Conservation (phyloP, 306 rosid species). For the Erythrophleum fordii region DNA sequence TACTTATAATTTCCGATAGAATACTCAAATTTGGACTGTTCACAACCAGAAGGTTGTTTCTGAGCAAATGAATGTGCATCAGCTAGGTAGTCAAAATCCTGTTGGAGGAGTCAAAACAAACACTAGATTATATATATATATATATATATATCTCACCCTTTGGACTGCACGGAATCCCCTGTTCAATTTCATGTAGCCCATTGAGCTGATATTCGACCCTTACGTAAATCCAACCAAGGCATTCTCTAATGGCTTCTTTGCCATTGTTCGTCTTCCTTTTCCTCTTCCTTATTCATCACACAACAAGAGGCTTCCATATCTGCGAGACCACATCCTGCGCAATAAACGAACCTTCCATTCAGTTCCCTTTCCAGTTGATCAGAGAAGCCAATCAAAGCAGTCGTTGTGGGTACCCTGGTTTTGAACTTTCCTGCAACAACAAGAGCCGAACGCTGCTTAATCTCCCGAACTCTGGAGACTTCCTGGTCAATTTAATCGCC, state of each 20-base stretch:
- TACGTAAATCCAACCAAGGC: neutral
- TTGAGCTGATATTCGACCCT: too few relatives aligned
- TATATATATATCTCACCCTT: too few relatives aligned
- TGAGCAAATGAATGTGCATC: neutral
- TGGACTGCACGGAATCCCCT: too few relatives aligned
- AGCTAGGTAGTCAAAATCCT: neutral
- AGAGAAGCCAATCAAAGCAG: neutral
- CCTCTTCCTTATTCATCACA: neutral
- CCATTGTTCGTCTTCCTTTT: neutral
- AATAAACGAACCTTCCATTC: neutral
- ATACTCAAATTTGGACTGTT: neutral
- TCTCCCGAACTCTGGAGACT: conserved; percentile 24
- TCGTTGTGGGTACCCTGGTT: conserved; percentile 11
- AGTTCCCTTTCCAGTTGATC: conserved; percentile 5
- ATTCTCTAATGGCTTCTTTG: neutral
- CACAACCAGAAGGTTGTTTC: neutral
- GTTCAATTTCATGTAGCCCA: neutral
- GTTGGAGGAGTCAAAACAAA: neutral
- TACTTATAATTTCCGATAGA: neutral
- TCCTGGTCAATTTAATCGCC: conserved; percentile 6
- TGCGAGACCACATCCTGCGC: conserved; percentile 5
- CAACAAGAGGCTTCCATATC: neutral
- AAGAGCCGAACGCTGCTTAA: neutral
- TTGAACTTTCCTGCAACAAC: conserved; percentile 1
- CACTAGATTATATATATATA: neutral